Base-by-base conservation (phyloP, 371 early-diverging fungal species). In the Saksenaea oblongispora region DNA sequence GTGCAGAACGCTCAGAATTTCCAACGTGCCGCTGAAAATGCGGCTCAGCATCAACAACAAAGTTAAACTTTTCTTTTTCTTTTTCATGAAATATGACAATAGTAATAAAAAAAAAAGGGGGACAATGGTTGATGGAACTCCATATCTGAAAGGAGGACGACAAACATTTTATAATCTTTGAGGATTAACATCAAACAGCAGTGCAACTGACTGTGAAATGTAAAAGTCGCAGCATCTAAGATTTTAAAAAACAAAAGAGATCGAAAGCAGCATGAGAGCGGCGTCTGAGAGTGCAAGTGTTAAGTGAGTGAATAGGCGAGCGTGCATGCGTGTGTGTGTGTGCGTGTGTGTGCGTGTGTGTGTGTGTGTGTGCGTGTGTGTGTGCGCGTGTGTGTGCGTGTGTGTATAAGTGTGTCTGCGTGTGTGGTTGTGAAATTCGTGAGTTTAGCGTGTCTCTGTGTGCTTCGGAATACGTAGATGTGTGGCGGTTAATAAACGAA, bases 1-100 rank as follows among this genome's bases (percentile, higher is more conserved):
- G 78, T 78, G 2, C 57, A 62, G 27, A 72, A 72, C 60, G 78
- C 78, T 24, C 59, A 75, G 62, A 63, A 78, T 44, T 78, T 68
- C 34, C 59, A 72, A 26, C 58, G 69, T 22, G 61, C 69, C 13
- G 65, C 69, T 59, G 62, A 68, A 53, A 57, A 71, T 39, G 61
- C 65, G 14, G 24, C 62, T 24, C 54, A 62, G n/a, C 55, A 54
- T 18, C 62, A 59, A 26, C 61, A 66, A 36, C 54, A 61, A 1
- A 58, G 36, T 14, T 36, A 58, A 26, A 58, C 39, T 35, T 54
- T 54, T 17, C 18, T 3, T 54, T 54, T 54, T 31, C 28, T 13
- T 9, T 28, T 35, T 56, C n/a, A 15, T n/a, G 18, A 14, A 14
- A 41, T 4, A 5, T 14, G 37, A 4, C 37, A 15, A 37, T 41